Conservation (phyloP, 2,329 filamentous ascomycete genomes). For the Botrytis aclada region DNA sequence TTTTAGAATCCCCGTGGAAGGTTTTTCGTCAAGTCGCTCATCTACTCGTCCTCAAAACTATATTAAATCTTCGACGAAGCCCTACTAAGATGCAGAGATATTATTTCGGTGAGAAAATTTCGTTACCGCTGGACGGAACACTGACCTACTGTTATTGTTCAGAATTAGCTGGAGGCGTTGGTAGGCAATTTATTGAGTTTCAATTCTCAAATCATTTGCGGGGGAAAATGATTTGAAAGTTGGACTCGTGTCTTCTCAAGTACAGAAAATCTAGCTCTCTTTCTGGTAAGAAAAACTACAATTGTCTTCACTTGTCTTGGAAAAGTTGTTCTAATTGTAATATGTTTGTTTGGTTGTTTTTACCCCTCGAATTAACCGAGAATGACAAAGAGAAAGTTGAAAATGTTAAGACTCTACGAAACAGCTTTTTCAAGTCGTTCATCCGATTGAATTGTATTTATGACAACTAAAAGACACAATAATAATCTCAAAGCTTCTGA, state of each 20-base stretch:
- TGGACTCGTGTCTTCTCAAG: neutral
- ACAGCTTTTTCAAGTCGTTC: neutral
- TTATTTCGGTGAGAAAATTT: fast-evolving
- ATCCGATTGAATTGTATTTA: neutral
- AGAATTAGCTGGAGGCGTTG: neutral
- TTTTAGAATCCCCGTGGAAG: too few relatives aligned
- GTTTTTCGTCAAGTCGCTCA: too few relatives aligned
- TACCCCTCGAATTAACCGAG: slow-evolving; percentile 1
- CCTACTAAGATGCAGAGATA: too few relatives aligned
- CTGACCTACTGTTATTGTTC: fast-evolving
- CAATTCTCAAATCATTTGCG: neutral
- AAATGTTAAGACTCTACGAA: neutral
- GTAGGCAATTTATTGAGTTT: neutral
- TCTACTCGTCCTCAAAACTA: neutral
- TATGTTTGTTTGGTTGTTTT: too few relatives aligned
- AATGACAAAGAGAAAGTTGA: neutral
- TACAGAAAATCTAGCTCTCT: too few relatives aligned
- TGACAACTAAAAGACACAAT: too few relatives aligned
- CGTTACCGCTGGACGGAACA: neutral
- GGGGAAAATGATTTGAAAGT: too few relatives aligned
- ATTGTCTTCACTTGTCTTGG: too few relatives aligned
- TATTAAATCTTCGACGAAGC: too few relatives aligned
- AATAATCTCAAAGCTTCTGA: too few relatives aligned
- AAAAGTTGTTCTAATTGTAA: too few relatives aligned
- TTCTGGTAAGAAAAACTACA: too few relatives aligned